Evolutionary conservation across 306 rosid species (phyloP).

Genomic region (Citrullus mucosospermus): DNA sequence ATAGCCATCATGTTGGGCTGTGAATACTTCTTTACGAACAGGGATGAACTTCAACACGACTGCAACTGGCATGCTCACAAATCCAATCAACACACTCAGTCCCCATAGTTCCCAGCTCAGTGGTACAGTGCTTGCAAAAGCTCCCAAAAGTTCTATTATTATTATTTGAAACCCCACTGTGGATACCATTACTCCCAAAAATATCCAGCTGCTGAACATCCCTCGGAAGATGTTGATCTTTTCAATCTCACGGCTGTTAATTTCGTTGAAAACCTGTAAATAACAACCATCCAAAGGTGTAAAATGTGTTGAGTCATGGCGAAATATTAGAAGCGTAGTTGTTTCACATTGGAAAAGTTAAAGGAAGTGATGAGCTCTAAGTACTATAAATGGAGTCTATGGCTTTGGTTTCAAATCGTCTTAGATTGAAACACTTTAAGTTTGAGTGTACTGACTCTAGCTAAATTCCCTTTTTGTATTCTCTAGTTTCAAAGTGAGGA

Average conservation of each 20-base stretch:
- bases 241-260: conserved; percentile 80
- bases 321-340: no score
- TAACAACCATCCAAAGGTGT: background rate
- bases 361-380: no score
- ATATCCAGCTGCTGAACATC: conserved; percentile 69
- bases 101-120: conserved; percentile 81
- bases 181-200: conserved; percentile 39
- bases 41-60: conserved; percentile 74
- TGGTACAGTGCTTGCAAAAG: conserved; percentile 87
- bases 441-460: no score
- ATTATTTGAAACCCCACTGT: conserved; percentile 57
- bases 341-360: no score
- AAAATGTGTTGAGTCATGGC: no score
- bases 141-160: conserved; percentile 74
- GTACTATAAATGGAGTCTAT: no score
- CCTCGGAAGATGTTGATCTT: conserved; percentile 73
- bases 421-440: no score
- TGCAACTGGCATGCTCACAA: conserved; percentile 60
- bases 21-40: conserved; percentile 16
- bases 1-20: conserved; percentile 61
- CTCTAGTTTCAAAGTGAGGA: no score
- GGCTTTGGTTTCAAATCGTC: no score
- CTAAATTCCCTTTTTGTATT: no score
- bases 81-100: conserved; percentile 57
- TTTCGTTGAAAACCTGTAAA: conserved; percentile 78